Evolutionary conservation across 495 filamentous ascomycete genomes (phyloP).

Genomic region (Penicillium dipodomyicola): DNA sequence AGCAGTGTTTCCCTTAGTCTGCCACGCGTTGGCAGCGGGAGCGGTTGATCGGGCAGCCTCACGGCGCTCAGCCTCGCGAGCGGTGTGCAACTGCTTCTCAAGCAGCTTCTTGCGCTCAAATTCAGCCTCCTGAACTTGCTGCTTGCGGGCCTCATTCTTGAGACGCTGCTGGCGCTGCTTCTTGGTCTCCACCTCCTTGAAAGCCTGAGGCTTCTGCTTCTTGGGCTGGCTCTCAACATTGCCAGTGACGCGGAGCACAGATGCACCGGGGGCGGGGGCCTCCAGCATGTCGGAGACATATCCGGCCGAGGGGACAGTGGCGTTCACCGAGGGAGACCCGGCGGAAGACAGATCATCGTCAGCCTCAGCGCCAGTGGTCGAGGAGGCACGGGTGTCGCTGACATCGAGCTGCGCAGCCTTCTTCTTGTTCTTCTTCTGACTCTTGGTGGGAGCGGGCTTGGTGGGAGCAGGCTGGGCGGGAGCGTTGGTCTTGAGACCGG

Average conservation of each 20-base stretch:
- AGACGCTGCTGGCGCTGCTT: slow-evolving; percentile 84
- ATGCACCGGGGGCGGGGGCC: slow-evolving; percentile 62
- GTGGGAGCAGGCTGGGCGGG: slow-evolving; percentile 42
- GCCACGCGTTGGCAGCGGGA: slow-evolving; percentile 62
- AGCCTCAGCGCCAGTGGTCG: slow-evolving; percentile 73
- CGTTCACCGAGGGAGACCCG: slow-evolving; percentile 54
- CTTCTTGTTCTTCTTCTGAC: slow-evolving; percentile 62
- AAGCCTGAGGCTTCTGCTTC: slow-evolving; percentile 60
- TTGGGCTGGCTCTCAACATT: slow-evolving; percentile 59
- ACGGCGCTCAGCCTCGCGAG: slow-evolving; percentile 75
- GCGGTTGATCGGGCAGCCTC: slow-evolving; percentile 68
- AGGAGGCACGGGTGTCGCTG: slow-evolving; percentile 53
- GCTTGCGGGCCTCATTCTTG: slow-evolving; percentile 75
- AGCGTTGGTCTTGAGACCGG: slow-evolving; percentile 60
- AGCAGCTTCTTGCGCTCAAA: slow-evolving; percentile 64
- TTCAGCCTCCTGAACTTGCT: slow-evolving; percentile 69
- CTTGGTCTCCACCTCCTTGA: slow-evolving; percentile 68
- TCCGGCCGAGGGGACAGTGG: slow-evolving; percentile 50
- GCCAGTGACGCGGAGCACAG: slow-evolving; percentile 72
- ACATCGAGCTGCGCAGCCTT: slow-evolving; percentile 39
- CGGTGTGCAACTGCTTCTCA: slow-evolving; percentile 77
- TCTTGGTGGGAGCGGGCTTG: slow-evolving; percentile 41
- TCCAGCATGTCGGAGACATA: slow-evolving; percentile 89
- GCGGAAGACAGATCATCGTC: slow-evolving; percentile 74
- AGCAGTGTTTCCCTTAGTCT: slow-evolving; percentile 31